Conservation (phyloP, 2,329 filamentous ascomycete genomes). For the Curvularia sp. region DNA sequence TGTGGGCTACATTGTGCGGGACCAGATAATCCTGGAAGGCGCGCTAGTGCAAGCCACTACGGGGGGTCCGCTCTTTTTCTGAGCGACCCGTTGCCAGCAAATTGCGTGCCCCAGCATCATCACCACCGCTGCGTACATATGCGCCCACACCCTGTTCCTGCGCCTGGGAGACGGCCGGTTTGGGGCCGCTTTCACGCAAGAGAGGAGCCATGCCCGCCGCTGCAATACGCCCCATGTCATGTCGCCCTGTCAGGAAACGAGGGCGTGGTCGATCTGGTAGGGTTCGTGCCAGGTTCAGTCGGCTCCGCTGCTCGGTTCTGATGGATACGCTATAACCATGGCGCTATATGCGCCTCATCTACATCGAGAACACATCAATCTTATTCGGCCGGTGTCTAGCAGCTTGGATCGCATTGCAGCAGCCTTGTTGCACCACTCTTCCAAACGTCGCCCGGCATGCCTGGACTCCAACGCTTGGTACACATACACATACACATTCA, state of each 20-base stretch:
- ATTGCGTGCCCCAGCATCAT: conserved; percentile 27
- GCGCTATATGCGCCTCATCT: conserved; percentile 27
- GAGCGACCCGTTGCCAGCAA: conserved; percentile 28
- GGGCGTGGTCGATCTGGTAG: conserved; percentile 23
- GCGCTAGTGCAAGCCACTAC: conserved; percentile 22
- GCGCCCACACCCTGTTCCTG: conserved; percentile 13
- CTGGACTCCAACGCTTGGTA: conserved; percentile 1
- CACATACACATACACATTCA: too few relatives aligned
- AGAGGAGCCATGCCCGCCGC: background rate
- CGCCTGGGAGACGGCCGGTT: conserved; percentile 7
- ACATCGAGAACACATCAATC: conserved; percentile 27
- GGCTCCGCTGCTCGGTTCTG: conserved; percentile 29
- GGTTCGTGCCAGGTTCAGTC: conserved; percentile 35
- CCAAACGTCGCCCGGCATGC: conserved; percentile 3
- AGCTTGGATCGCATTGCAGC: conserved; percentile 1
- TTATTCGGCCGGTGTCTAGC: conserved; percentile 10
- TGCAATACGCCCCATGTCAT: background rate
- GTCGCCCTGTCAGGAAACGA: conserved; percentile 12
- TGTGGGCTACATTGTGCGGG: conserved; percentile 16
- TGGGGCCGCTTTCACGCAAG: background rate
- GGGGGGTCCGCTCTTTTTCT: conserved; percentile 18
- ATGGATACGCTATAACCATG: conserved; percentile 19
- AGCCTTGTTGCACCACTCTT: conserved; percentile 3
- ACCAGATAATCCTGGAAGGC: conserved; percentile 11
- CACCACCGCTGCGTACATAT: conserved; percentile 17